Evolutionary conservation across 1,284 basidiomycete genomes (phyloP).

Genomic region (Irpex sp.): DNA sequence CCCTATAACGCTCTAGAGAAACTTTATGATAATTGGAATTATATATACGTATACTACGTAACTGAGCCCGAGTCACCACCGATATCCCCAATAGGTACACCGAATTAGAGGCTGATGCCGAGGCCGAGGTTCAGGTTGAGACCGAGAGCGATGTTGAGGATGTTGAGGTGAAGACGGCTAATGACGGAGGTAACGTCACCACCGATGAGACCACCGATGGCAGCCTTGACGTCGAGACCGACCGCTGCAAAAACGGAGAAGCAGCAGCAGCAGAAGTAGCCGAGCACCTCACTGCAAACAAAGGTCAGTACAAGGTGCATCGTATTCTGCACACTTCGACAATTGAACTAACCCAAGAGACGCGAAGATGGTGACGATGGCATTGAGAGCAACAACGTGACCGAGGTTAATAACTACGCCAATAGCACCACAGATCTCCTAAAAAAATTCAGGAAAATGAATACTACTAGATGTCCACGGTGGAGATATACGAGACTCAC

Average conservation of each 20-base stretch:
- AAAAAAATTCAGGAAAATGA: slow-evolving; percentile 10
- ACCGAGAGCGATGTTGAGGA: slow-evolving; percentile 20
- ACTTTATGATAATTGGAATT: too few species aligned
- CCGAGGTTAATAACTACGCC: slow-evolving; percentile 33
- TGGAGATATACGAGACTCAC: slow-evolving; percentile 8
- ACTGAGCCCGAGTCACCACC: too few species aligned
- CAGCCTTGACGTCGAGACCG: slow-evolving; percentile 26
- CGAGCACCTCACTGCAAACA: slow-evolving; percentile 21
- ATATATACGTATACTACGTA: too few species aligned
- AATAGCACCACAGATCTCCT: slow-evolving; percentile 33
- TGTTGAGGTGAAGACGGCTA: slow-evolving; percentile 20
- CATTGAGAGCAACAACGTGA: slow-evolving; percentile 18
- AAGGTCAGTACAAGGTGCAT: not conserved
- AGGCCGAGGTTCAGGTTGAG: not conserved
- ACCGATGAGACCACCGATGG: slow-evolving; percentile 18
- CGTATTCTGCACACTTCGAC: not conserved
- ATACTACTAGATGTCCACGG: not conserved
- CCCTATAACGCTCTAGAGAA: too few species aligned
- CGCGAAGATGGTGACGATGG: slow-evolving; percentile 24
- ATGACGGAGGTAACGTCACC: slow-evolving; percentile 16
- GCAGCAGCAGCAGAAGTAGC: slow-evolving; percentile 26
- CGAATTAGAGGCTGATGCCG: too few species aligned
- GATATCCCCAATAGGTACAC: too few species aligned
- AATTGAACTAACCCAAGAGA: slow-evolving; percentile 27
- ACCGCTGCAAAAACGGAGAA: slow-evolving; percentile 27